Base-by-base conservation (phyloP, 2,329 filamentous ascomycete species). In the Rutstroemia sp. region DNA sequence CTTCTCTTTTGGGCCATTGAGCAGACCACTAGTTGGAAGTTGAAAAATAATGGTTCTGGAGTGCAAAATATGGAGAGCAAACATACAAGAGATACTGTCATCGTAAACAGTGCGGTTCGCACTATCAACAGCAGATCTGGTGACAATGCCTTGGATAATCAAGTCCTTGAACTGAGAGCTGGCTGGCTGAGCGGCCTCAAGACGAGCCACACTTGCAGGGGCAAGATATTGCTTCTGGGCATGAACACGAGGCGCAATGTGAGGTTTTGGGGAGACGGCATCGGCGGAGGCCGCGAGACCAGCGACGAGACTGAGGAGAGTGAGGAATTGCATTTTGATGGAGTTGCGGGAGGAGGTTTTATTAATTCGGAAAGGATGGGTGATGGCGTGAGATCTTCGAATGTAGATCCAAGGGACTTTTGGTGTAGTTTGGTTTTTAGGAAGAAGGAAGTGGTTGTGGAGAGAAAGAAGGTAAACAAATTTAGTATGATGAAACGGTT, bases 11-110 rank as follows among this genome's bases (percentile, higher is more conserved):
- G 10, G 30, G 7, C 1, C 10, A 1, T 12, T 4, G 9, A 12
- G 30, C 3, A 34, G 10, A 12, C 3, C 30, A 9, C 10, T 9
- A 12, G 8, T 39, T 42, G 9, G 48, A 27, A n/a, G 47, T 25
- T 36, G 51, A 6, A 3, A 39, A 25, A 25, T 19, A 34, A 48
- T 47, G 36, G 40, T 65, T 40, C 17, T 59, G 50, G 2, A 45
- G 57, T 23, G 62, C 30, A 2, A 60, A 12, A 53, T 64, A 64
- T 46, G 57, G 38, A 38, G 57, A 25, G 39, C 9, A 45, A 51
- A 51, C 53, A 56, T 56, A 56, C 53, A 56, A 8, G 38, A 45
- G 39, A 56, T 56, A 19, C 47, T 51, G 38, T 56, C 53, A 45
- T 56, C 39, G 34, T 51, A 56, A n/a, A 56, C 36, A 21, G 25